phyloP scores from a whole-genome alignment of 805 yeast species.

The Cyberlindnera misumaiensis region DNA sequence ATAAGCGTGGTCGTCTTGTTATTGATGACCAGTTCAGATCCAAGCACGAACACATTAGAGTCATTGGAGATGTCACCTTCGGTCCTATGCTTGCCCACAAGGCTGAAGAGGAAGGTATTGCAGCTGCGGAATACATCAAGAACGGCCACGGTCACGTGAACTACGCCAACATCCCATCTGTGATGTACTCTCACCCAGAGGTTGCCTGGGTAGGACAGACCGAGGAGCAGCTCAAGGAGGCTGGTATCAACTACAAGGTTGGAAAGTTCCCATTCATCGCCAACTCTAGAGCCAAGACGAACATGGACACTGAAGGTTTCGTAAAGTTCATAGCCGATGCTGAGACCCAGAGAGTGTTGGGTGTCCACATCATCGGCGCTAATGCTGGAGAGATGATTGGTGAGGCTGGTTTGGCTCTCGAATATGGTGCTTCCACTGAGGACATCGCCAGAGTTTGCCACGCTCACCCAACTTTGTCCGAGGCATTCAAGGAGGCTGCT shows the following conservation, averaged over 20 bases:
- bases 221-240: slow-evolving; percentile 90
- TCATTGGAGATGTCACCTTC: slow-evolving; percentile 96
- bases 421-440: slow-evolving; percentile 98
- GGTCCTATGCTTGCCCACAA: slow-evolving; percentile 99
- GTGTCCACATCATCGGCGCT: slow-evolving; percentile 96
- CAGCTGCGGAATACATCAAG: slow-evolving; percentile 93
- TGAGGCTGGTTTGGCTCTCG: slow-evolving; percentile 95
- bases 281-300: slow-evolving; percentile 98
- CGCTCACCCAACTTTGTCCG: slow-evolving; percentile 97
- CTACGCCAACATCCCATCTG: slow-evolving; percentile 96
- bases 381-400: slow-evolving; percentile 99
- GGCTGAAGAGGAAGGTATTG: slow-evolving; percentile 99
- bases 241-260: slow-evolving; percentile 83
- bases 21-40: slow-evolving; percentile 93
- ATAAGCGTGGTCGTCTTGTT: slow-evolving; percentile 87
- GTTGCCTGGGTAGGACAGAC: slow-evolving; percentile 99
- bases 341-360: slow-evolving; percentile 93
- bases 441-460: slow-evolving; percentile 97
- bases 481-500: slow-evolving; percentile 98
- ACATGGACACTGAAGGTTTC: slow-evolving; percentile 93
- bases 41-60: slow-evolving; percentile 87
- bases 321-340: slow-evolving; percentile 95
- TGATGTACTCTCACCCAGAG: slow-evolving; percentile 99
- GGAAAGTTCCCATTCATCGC: slow-evolving; percentile 99
- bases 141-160: slow-evolving; percentile 95